Base-by-base conservation (phyloP, 192 early-diverging fungal species). In the Coemansia sp. region DNA sequence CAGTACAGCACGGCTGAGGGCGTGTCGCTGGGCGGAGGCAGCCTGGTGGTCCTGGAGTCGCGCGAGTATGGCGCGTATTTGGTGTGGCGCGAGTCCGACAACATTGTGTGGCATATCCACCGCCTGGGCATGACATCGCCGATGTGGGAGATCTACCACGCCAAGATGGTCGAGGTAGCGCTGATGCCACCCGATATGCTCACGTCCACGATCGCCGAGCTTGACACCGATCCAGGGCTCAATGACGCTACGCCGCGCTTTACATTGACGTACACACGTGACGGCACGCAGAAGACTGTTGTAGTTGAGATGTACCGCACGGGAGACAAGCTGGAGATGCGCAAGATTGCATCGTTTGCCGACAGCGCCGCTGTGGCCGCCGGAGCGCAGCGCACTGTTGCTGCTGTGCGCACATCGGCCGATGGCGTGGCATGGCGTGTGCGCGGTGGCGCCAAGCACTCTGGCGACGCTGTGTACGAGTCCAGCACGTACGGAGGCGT, bases 31-130 rank as follows among this genome's bases (percentile, higher is more conserved):
- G 60, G 63, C 54, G 59, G 53, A 27, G 57, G 70, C 38, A 29
- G 55, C 35, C 19, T 72, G 14, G 61, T 85, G 19, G 61, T 77
- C 3, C 50, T 70, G 41, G 64, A 75, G 57, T 69, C 79, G 24
- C 45, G 54, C 35, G 64, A 66, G 43, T 65, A 75, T 62, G 77
- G 81, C 51, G 73, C 58, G 45, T 73, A 81, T 43, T 20, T 85
- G 24, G 57, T 85, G 20, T 85, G 84, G 84, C 75, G 75, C 29
- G 84, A 84, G 16, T 43, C 70, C 27, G 59, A 75, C 5, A 70
- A 74, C 65, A 73, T 84, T 35, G 69, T 83, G 13, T 78, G 73
- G 73, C 57, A 59, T 50, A 32, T 80, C 24, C 70, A 78, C 56
- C 64, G 71, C 14, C 61, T 79, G 54, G 69, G 71, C 23, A 24